A percentile compares a stretch with the other conserved stretches of the same genome.
These are phyloP conservation scores for Fraxinus velutina DNA, from an alignment of 305 asterid species.

Conservation along the genomic window DNA sequence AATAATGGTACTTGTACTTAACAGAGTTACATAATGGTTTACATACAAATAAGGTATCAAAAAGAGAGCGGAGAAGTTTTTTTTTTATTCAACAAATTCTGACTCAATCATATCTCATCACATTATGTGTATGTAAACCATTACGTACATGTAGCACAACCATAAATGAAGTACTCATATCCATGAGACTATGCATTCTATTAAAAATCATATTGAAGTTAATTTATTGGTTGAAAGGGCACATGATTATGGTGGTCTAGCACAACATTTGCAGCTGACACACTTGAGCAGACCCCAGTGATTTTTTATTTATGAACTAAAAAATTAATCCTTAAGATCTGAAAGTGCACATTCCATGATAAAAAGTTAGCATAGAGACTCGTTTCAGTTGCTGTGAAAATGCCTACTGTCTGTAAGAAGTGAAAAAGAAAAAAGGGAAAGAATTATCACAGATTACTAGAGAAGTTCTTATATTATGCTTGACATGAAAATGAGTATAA, in stretches of 20 bases:
- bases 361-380: background rate
- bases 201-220: background rate
- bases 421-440: background rate
- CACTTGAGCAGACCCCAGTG: background rate
- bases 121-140: no score
- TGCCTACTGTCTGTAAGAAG: background rate
- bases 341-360: constrained; percentile 3
- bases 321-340: constrained; percentile 7
- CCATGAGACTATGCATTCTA: background rate
- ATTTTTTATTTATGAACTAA: background rate
- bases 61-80: no score
- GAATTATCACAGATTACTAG: background rate
- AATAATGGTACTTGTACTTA: no score
- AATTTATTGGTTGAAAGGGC: background rate
- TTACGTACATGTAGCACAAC: no score
- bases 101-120: no score
- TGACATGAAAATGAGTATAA: background rate
- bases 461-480: background rate
- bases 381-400: background rate
- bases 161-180: background rate
- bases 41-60: no score
- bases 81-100: no score
- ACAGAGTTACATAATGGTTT: no score
- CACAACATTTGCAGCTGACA: background rate
- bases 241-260: background rate